A percentile compares a stretch with the other conserved stretches of the same genome.
Evolutionary conservation across 2,329 filamentous ascomycete species (phyloP).

Genomic region (Neofusicoccum parvum): DNA sequence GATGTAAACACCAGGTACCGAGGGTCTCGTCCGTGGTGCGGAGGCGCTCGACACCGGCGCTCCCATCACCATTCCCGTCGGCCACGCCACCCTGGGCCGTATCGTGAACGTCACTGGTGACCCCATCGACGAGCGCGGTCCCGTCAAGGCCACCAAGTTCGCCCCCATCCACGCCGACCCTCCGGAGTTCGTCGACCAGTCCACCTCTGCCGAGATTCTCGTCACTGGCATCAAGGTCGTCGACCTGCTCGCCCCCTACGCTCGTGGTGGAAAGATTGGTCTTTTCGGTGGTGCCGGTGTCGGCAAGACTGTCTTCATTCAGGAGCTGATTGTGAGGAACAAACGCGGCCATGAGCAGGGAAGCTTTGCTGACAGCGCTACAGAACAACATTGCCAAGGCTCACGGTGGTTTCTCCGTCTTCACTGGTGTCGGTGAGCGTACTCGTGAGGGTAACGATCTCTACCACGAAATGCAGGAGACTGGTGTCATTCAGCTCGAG

Average conservation of each 20-base stretch:
- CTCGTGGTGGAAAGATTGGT: constrained; percentile 99
- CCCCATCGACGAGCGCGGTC: constrained; percentile 98
- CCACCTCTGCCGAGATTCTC: constrained; percentile 92
- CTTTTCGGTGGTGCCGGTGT: constrained; percentile 99
- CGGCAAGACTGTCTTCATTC: constrained; percentile 99
- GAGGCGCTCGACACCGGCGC: constrained; percentile 84
- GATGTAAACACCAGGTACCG: constrained; percentile 70
- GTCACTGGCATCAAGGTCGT: constrained; percentile 99
- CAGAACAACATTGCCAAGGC: constrained; percentile 99
- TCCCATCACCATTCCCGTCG: constrained; percentile 96
- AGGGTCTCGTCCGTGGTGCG: constrained; percentile 96
- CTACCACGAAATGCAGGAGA: constrained; percentile 99
- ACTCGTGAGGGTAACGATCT: constrained; percentile 99
- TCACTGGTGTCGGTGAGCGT: constrained; percentile 99
- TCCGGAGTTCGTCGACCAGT: constrained; percentile 91
- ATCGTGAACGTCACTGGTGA: constrained; percentile 99
- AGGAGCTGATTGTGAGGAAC: constrained; percentile 84
- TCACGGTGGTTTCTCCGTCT: constrained; percentile 99
- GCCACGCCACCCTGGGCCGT: constrained; percentile 88
- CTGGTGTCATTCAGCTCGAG: constrained; percentile 97
- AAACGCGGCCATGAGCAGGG: not conserved
- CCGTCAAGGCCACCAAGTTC: constrained; percentile 89
- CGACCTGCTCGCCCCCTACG: constrained; percentile 97
- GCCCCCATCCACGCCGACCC: constrained; percentile 93
- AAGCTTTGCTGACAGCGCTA: constrained; percentile 29